Evolutionary conservation across 768 basidiomycete species (phyloP), one percentile per base, ranked within the genome.

Genomic region (Mycena leptocephala): DNA sequence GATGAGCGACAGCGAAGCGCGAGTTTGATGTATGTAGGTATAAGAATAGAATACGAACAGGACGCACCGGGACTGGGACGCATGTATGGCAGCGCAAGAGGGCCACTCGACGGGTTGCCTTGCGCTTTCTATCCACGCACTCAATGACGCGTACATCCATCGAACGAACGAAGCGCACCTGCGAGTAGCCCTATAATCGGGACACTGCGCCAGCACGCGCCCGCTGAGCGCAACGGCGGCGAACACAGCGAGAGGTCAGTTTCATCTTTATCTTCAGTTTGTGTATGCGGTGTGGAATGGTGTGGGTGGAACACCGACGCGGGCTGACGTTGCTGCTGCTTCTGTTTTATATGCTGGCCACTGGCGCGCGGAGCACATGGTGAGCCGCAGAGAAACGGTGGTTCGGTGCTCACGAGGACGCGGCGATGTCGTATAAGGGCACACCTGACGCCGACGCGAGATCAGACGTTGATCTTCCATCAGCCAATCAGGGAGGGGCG

Each of bases 41-140:
- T 72, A 6, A 69, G 58, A 37, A 18, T 43, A 14, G 18, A 18
- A 7, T 14, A 4, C 18, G n/a, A n/a, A n/a, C n/a, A n/a, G 18
- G 20, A 71, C 77, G 65, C 30, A 78, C 77, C 70, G 5, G 77
- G 74, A 18, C 46, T 59, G 37, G 94, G 95, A 33, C 95, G 87
- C 94, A 95, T 95, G 81, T 86, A 94, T 16, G 95, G 95, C 72
- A 95, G 83, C 5, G 85, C 87, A 74, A 95, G 83, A 28, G 91
- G 89, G 16, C 95, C 95, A 8, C 83, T 81, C 3, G 94, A 95
- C 43, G 86, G 86, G 41, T 87, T 87, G 2, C 91, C 93, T 80
- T 94, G 94, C 33, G 92, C 90, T 18, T 74, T 85, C 93, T 94
- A 32, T 5, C 24, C 26, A 13, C n/a, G 33, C 53, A 9, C 30